Conservation (phyloP, 306 rosid genomes). For the Cucurbita argyrosperma region DNA sequence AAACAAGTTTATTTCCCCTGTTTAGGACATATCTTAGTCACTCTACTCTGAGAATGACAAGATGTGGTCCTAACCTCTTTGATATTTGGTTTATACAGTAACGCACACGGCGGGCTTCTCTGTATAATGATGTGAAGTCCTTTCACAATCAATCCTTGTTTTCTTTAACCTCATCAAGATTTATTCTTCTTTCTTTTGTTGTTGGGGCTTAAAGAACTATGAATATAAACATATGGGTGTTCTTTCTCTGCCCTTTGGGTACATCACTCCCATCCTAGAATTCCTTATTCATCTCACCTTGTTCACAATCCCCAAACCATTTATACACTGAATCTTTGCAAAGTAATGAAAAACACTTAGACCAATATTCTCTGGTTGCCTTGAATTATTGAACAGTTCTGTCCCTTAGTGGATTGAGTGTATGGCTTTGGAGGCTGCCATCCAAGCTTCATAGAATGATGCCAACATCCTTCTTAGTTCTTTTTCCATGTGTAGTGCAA, state of each 20-base stretch:
- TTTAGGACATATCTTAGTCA: neutral
- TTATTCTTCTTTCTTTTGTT: neutral
- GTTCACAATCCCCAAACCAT: slow-evolving; percentile 2
- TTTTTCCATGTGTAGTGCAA: slow-evolving; percentile 7
- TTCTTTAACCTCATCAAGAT: neutral
- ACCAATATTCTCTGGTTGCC: neutral
- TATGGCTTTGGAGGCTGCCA: neutral
- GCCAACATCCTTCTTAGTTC: neutral
- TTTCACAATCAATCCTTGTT: slow-evolving; percentile 6
- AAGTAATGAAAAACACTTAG: neutral
- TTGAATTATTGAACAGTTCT: neutral
- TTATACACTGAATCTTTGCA: neutral
- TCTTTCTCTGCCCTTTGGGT: slow-evolving; percentile 1
- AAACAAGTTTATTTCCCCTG: neutral
- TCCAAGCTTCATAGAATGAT: neutral
- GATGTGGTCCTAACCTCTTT: neutral
- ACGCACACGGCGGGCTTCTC: neutral
- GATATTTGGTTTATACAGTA: slow-evolving; percentile 1
- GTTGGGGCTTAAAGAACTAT: neutral
- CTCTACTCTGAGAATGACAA: neutral
- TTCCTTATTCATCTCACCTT: slow-evolving; percentile 2
- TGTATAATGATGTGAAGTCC: slow-evolving; percentile 3
- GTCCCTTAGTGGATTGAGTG: neutral
- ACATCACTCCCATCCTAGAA: neutral
- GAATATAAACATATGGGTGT: neutral